Base-by-base conservation (phyloP, 129 eudicot species). In the Solidago caesia region DNA sequence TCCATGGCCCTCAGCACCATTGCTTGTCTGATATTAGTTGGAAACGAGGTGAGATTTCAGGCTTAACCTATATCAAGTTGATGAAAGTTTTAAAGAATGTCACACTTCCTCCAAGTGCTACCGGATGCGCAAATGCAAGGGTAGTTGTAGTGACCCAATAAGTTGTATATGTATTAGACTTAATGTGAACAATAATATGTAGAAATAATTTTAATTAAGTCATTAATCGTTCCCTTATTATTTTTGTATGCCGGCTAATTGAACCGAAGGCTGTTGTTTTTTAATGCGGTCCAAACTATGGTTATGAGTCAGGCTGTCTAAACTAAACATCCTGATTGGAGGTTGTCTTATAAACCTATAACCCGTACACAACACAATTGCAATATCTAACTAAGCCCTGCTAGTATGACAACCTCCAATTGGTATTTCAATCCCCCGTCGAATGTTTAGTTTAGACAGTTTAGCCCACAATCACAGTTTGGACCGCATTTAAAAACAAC, bases 281-380 rank as follows among this genome's bases (percentile, higher is more conserved):
- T 82, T 97, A 94, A 66, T 94, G 99, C 39, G 97, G 97, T 7
- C 92, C 96, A 62, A 85, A 84, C 53, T 94, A 97, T 82, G 93
- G 97, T 8, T 94, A 96, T 69, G 97, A 97, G 42, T 75, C 86
- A 6, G 39, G 71, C 27, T 94, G 99, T 75, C 80, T 88, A 21
- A 94, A 94, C 79, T 71, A 89, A 53, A 84, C 86, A 65, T 88
- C 96, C 75, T 88, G 90, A 6, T 85, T 94, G 10, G 98, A 94
- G 98, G 98, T 94, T 45, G 43, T 66, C n/a, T 90, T 85, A 70
- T 74, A 94, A 14, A 94, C 92, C 98, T 94, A 21, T 21, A 21
- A 21, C 21, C 21, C 21, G 21, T 21, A 21, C 21, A 21, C 21
- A 21, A 21, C 21, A 21, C 21, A 21, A 21, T 21, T 21, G 21